phyloP scores from a whole-genome alignment of 148 eudicot species.

The Rhododendron kiyosumense region DNA sequence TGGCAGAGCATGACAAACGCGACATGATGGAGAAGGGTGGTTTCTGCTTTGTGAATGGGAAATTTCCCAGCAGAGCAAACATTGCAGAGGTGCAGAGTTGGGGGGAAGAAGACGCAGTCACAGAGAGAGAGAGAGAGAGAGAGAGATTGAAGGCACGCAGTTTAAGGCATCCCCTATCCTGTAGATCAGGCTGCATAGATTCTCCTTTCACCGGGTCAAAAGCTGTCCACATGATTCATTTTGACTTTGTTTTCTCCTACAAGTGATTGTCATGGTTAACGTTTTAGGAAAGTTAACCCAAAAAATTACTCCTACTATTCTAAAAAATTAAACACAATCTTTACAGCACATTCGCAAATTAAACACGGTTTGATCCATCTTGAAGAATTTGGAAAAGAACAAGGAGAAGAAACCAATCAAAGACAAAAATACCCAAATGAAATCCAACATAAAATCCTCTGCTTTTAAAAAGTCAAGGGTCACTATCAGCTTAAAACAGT shows the following conservation, averaged over 20 bases:
- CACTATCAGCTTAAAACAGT: not conserved
- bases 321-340: too few species aligned
- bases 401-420: not conserved
- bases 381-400: not conserved
- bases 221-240: not conserved
- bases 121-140: not conserved
- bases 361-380: not conserved
- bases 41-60: not conserved
- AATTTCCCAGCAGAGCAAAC: not conserved
- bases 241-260: too few species aligned
- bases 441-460: not conserved
- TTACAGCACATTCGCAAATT: not conserved
- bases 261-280: too few species aligned
- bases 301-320: too few species aligned
- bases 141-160: not conserved
- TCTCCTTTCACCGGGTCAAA: not conserved
- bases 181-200: not conserved
- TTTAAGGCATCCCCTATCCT: not conserved
- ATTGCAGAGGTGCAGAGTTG: not conserved
- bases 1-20: not conserved
- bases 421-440: not conserved
- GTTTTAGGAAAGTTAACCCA: too few species aligned
- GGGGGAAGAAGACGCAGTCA: not conserved
- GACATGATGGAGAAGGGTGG: not conserved
- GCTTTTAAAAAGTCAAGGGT: not conserved